Conservation (phyloP, 768 basidiomycete genomes). For the Lactifluus pinguis region DNA sequence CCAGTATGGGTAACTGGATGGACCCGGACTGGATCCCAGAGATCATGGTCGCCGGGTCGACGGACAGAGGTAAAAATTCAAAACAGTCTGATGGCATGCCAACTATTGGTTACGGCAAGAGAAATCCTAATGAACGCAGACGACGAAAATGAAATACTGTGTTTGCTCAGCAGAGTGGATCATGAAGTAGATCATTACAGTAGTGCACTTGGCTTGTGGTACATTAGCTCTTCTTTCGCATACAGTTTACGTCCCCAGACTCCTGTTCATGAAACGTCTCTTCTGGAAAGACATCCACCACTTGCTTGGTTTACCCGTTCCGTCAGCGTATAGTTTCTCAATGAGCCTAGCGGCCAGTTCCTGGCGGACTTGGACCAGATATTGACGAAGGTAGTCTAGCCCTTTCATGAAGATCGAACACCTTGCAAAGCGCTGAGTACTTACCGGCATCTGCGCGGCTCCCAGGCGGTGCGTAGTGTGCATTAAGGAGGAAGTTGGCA, state of each 20-base stretch:
- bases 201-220: conserved; percentile 21
- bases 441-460: conserved; percentile 75
- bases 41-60: conserved; percentile 55
- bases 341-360: conserved; percentile 82
- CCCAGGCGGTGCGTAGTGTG: conserved; percentile 77
- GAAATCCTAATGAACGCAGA: conserved; percentile 81
- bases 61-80: conserved; percentile 60
- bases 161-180: neutral
- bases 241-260: conserved; percentile 51
- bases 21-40: conserved; percentile 93
- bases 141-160: conserved; percentile 35
- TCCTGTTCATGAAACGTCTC: conserved; percentile 91
- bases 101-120: conserved; percentile 75
- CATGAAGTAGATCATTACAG: neutral
- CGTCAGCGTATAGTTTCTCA: conserved; percentile 86
- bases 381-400: conserved; percentile 80
- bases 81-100: conserved; percentile 61
- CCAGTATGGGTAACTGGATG: conserved; percentile 73
- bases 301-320: conserved; percentile 91
- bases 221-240: conserved; percentile 10
- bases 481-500: conserved; percentile 87
- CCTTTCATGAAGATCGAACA: neutral
- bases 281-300: conserved; percentile 99
- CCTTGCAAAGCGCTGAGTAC: neutral
- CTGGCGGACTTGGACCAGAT: conserved; percentile 88